Base-by-base conservation (phyloP, 768 basidiomycete species). In the Auricularia sp. region DNA sequence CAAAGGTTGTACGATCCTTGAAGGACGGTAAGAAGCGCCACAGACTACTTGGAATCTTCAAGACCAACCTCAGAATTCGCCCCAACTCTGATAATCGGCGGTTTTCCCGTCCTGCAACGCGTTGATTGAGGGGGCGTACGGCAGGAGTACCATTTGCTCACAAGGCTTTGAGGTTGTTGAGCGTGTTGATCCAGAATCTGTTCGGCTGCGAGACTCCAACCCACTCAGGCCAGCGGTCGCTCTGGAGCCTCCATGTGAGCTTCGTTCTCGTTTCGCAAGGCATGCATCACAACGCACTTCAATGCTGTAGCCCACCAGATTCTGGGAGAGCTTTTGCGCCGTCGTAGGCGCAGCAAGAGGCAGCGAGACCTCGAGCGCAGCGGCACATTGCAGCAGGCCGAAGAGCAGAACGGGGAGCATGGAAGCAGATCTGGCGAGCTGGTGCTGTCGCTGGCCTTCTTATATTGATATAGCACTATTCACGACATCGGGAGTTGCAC, bases 221-320 rank as follows among this genome's bases (percentile, higher is more conserved):
- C 87, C 88, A 90, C 66, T 88, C 87, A 10, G 78, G 76, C 86
- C 86, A 89, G 37, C 84, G 77, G 68, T 89, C 87, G 72, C 86
- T 83, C 54, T 54, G 29, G 10, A 11, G 54, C 6, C 54, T 13
- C 11, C 8, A 54, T n/a, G 11, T 13, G 29, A 10, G n/a, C 54
- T 8, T 29, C 8, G 7, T 8, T 3, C 18, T 8, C 7, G 29
- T 8, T 18, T 54, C n/a, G 29, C 29, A 29, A 29, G 2, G 29
- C 29, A 29, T 29, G 29, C 29, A 29, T 29, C 2, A 3, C 2
- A 29, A 54, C 54, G 10, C 10, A 34, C n/a, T 24, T 59, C 56
- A 24, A 59, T 59, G 56, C 56, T 59, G 29, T 29, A 59, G 8
- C 56, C 56, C 16, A 59, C 6, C 6, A 59, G 56, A 8, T 36